Evolutionary conservation across 2,329 filamentous ascomycete genomes (phyloP), one percentile per base, ranked within the genome.

Genomic region (Botryosphaeria dothidea): DNA sequence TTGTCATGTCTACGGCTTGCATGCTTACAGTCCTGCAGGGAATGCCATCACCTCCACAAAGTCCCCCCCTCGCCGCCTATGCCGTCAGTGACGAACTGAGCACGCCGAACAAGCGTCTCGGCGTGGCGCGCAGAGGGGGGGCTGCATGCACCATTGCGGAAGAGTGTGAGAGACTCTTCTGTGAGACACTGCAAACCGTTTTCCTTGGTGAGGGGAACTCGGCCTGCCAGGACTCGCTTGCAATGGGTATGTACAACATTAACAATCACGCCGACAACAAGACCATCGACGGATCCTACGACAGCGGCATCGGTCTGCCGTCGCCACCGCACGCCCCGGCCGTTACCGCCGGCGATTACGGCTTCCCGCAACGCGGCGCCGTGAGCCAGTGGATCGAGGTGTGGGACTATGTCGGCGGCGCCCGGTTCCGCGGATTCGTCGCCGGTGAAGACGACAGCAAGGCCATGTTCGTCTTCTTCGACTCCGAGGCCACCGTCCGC

Each of bases 141-240:
- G 93, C 93, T 90, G 89, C 92, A 91, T 88, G 92, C 83, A 89
- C 90, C 84, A 96, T 97, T 86, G 93, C 91, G 92, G 93, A 91
- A 93, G 93, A 97, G 92, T 96, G 93, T 97, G 93, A 97, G 93
- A 97, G 93, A 86, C 94, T 97, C 90, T 96, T 97, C 88, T 97
- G 93, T 84, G 92, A 94, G 90, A 90, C 89, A 86, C 92, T 97
- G 89, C 91, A 88, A 83, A 84, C 89, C 84, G 90, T 92, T 85
- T 97, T 97, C 88, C 91, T 90, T 86, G 93, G 92, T 96, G 93
- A 96, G 92, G 89, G 90, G 91, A 89, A 88, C 82, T 80, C 83
- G 85, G 86, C 82, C 79, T 82, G 83, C 84, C 85, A 88, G 88
- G 90, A 88, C 90, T 94, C 92, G 88, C 87, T 90, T 88, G 90